These are phyloP conservation scores for Xerocomus potaroensis DNA, from an alignment of 768 basidiomycete species.

Conservation along the genomic window DNA sequence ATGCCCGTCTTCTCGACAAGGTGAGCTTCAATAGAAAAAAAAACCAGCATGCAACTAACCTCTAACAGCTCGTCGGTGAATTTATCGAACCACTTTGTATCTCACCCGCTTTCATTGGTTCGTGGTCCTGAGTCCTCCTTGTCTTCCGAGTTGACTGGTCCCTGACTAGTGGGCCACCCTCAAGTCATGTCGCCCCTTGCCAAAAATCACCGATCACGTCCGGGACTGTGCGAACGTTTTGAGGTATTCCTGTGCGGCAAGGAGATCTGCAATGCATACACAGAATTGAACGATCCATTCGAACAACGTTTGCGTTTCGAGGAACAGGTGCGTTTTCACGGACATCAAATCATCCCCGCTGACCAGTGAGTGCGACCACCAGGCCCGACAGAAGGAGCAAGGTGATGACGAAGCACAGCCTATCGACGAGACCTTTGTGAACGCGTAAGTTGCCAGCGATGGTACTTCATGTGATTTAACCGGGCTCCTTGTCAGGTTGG, in stretches of 20 bases:
- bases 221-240: conserved; percentile 97
- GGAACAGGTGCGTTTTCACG: conserved; percentile 61
- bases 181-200: conserved; percentile 99
- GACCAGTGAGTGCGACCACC: conserved; percentile 2
- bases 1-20: conserved; percentile 93
- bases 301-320: conserved; percentile 94
- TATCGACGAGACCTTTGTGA: conserved; percentile 91
- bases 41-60: neutral
- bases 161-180: conserved; percentile 79
- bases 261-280: conserved; percentile 99
- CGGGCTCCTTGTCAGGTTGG: conserved; percentile 52
- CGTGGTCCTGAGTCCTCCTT: conserved; percentile 5
- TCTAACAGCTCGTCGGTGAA: conserved; percentile 84
- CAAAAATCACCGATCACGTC: conserved; percentile 96
- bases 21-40: conserved; percentile 31
- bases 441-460: conserved; percentile 61
- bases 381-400: conserved; percentile 88
- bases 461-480: conserved; percentile 1
- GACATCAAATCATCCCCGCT: too few species aligned
- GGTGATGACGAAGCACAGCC: conserved; percentile 99
- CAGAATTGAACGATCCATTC: conserved; percentile 98
- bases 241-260: conserved; percentile 98
- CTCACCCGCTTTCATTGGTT: conserved; percentile 93
- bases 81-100: conserved; percentile 97
- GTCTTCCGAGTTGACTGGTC: conserved; percentile 1